Conservation (phyloP, 2,329 filamentous ascomycete species). For the Penicillium sp. region DNA sequence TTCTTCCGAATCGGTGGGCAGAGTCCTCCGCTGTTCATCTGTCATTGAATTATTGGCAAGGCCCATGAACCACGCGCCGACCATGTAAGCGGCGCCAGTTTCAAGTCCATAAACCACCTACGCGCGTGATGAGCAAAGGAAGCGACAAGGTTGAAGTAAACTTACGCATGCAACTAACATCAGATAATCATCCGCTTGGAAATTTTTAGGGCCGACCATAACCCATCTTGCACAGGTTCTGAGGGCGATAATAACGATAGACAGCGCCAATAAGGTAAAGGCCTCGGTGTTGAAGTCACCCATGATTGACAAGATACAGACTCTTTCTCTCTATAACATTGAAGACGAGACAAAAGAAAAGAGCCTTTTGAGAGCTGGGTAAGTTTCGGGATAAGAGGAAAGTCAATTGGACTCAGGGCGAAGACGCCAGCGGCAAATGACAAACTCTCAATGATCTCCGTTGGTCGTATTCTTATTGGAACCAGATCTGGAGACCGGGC, state of each 20-base stretch:
- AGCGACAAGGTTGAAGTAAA: slow-evolving; percentile 1
- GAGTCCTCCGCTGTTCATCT: slow-evolving; percentile 47
- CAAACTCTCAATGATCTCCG: slow-evolving; percentile 7
- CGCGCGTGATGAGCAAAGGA: neutral
- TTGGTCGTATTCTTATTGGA: slow-evolving; percentile 20
- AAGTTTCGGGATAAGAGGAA: slow-evolving; percentile 20
- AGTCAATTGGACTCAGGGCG: neutral
- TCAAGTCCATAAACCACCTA: slow-evolving; percentile 56
- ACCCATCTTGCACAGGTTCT: slow-evolving; percentile 54
- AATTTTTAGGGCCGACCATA: slow-evolving; percentile 51
- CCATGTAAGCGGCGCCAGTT: slow-evolving; percentile 52
- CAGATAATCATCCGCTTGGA: slow-evolving; percentile 62
- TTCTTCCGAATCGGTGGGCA: slow-evolving; percentile 50
- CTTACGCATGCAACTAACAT: slow-evolving; percentile 58
- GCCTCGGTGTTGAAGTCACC: slow-evolving; percentile 48
- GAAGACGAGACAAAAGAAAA: neutral
- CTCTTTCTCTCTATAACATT: neutral
- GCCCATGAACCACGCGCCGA: slow-evolving; percentile 52
- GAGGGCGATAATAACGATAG: slow-evolving; percentile 52
- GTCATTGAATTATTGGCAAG: slow-evolving; percentile 63
- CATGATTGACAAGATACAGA: slow-evolving; percentile 7
- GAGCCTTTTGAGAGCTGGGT: slow-evolving; percentile 3
- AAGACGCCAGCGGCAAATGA: slow-evolving; percentile 1
- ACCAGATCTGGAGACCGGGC: slow-evolving; percentile 17
- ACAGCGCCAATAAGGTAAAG: slow-evolving; percentile 55